A percentile compares a stretch with the other conserved stretches of the same genome.
Evolutionary conservation across 23 red algal genomes (phyloP).

Genomic region (Pyropia yezoensis): DNA sequence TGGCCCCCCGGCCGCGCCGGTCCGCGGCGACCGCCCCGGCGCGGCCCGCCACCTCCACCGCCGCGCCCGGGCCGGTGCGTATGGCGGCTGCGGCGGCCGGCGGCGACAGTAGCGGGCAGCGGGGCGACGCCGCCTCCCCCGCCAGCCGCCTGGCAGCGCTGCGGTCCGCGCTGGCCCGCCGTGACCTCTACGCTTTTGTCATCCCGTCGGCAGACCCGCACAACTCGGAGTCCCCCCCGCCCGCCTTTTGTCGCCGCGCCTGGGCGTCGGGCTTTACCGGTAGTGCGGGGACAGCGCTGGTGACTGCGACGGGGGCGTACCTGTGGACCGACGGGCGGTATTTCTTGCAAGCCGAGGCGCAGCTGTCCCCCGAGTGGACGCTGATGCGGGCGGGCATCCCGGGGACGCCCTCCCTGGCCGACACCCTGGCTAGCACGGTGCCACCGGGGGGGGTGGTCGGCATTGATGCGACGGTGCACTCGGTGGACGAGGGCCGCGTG

Average conservation of each 20-base stretch:
- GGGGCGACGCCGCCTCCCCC: background rate
- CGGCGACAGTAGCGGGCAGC: too few species aligned
- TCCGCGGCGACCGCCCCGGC: too few species aligned
- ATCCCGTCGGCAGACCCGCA: conserved; percentile 78
- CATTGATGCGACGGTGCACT: conserved; percentile 44
- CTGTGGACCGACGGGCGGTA: conserved; percentile 95
- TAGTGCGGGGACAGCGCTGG: conserved; percentile 73
- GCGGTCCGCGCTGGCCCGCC: conserved; percentile 17
- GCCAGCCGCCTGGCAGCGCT: conserved; percentile 21
- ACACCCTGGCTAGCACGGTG: conserved; percentile 35
- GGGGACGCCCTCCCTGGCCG: conserved; percentile 20
- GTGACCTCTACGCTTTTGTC: conserved; percentile 51
- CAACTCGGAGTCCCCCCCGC: conserved; percentile 73
- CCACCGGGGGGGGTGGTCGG: conserved; percentile 8
- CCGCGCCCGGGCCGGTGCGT: too few species aligned
- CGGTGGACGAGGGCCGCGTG: background rate
- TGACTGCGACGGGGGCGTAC: conserved; percentile 45
- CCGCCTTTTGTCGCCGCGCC: conserved; percentile 54
- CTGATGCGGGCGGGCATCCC: conserved; percentile 54
- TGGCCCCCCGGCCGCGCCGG: too few species aligned
- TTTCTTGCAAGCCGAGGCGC: conserved; percentile 75
- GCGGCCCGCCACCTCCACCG: too few species aligned
- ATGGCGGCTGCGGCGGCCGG: too few species aligned
- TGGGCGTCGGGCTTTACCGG: conserved; percentile 87
- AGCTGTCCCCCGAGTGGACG: conserved; percentile 59